A percentile compares a stretch with the other conserved stretches of the same genome.
phyloP scores from a whole-genome alignment of 169 alveolate species.

The Miamiensis avidus region DNA sequence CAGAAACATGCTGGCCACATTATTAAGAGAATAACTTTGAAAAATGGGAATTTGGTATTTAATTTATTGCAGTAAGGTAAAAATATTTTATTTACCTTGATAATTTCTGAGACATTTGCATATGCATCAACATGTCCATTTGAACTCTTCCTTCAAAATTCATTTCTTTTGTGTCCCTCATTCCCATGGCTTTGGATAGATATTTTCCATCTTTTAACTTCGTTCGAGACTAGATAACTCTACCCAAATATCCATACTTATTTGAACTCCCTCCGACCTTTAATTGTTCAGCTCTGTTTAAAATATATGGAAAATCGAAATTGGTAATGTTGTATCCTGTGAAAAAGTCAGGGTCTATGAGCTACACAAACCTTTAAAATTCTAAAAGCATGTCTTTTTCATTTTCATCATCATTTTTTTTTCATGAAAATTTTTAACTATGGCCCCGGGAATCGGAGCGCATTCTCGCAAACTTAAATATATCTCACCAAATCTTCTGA shows the following conservation, averaged over 20 bases:
- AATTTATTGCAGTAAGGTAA: too few relatives aligned
- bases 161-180: slow-evolving; percentile 87
- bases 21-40: slow-evolving; percentile 97
- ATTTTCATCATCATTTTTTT: slow-evolving; percentile 39
- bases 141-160: slow-evolving; percentile 96
- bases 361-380: slow-evolving; percentile 84
- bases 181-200: slow-evolving; percentile 91
- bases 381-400: slow-evolving; percentile 88
- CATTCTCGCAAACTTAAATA: slow-evolving; percentile 85
- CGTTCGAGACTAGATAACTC: slow-evolving; percentile 75
- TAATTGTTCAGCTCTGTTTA: slow-evolving; percentile 92
- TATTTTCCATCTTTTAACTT: slow-evolving; percentile 85
- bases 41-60: too few relatives aligned
- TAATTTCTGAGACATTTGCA: slow-evolving; percentile 96
- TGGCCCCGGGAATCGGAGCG: slow-evolving; percentile 87
- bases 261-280: neutral
- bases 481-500: slow-evolving; percentile 76
- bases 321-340: slow-evolving; percentile 98
- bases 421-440: slow-evolving; percentile 75
- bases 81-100: too few relatives aligned
- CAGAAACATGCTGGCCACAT: slow-evolving; percentile 96
- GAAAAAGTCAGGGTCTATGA: slow-evolving; percentile 95
- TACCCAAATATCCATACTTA: slow-evolving; percentile 62
- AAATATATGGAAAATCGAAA: slow-evolving; percentile 97
- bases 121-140: slow-evolving; percentile 96